A percentile compares a stretch with the other conserved stretches of the same genome.
phyloP scores from a whole-genome alignment of 2,329 filamentous ascomycete species.

The Neofusicoccum parvum region DNA sequence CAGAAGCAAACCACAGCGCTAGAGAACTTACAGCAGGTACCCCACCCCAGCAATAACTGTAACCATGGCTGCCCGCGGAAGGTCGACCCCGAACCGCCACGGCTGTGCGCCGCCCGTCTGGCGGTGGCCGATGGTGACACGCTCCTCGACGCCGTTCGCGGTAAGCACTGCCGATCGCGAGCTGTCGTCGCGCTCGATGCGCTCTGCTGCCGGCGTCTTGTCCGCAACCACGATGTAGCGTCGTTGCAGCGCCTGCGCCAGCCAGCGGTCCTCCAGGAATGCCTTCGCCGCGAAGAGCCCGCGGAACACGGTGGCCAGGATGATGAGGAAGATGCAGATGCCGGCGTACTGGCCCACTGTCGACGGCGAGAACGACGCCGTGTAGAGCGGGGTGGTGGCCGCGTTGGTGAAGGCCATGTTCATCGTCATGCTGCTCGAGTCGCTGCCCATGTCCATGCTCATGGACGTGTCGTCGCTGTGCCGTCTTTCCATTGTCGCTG shows the following conservation, averaged over 20 bases:
- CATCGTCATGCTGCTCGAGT: conserved; percentile 43
- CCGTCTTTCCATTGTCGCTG: conserved; percentile 4
- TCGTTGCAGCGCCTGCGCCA: conserved; percentile 70
- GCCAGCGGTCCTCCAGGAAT: conserved; percentile 65
- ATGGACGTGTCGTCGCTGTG: conserved; percentile 12
- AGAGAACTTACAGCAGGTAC: conserved; percentile 75
- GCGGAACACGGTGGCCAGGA: conserved; percentile 71
- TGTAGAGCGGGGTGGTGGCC: conserved; percentile 66
- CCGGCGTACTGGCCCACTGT: conserved; percentile 75
- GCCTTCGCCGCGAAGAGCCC: conserved; percentile 70
- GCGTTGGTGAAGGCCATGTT: conserved; percentile 66
- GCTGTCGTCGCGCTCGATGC: conserved; percentile 55
- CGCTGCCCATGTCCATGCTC: conserved; percentile 22
- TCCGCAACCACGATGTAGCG: conserved; percentile 76
- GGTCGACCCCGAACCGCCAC: conserved; percentile 80
- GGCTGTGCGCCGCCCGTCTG: conserved; percentile 59
- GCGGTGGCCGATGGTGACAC: conserved; percentile 71
- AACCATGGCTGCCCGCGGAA: conserved; percentile 71
- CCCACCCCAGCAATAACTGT: conserved; percentile 74
- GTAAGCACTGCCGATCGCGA: conserved; percentile 68
- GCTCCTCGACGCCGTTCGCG: conserved; percentile 79
- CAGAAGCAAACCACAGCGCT: not conserved
- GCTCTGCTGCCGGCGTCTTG: conserved; percentile 60
- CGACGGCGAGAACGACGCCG: conserved; percentile 71
- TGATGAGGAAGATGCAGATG: conserved; percentile 87